These are phyloP conservation scores for Xylaria scruposa DNA, from an alignment of 495 filamentous ascomycete species.

Conservation along the genomic window DNA sequence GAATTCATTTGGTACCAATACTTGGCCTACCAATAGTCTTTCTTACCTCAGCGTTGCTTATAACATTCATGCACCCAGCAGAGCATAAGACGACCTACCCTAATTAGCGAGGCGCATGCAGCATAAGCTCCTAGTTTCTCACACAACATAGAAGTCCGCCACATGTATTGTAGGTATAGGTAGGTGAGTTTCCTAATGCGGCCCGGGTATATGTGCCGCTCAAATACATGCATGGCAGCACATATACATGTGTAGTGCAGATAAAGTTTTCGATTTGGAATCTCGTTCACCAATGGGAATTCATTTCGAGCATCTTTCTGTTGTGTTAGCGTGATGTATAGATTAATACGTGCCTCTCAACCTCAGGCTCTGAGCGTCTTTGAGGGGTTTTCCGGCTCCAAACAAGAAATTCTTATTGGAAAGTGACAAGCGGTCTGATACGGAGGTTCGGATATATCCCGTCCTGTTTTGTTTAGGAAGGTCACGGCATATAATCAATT, in stretches of 20 bases:
- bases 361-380: not conserved
- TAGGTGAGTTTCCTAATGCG: conserved; percentile 11
- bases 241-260: conserved; percentile 10
- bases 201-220: not conserved
- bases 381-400: not conserved
- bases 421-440: not conserved
- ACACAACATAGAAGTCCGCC: not conserved
- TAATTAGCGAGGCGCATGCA: conserved; percentile 11
- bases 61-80: not conserved
- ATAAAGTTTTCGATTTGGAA: conserved; percentile 20
- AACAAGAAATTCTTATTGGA: not conserved
- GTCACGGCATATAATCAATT: not conserved
- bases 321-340: not conserved
- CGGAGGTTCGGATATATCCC: not conserved
- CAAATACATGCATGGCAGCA: not conserved
- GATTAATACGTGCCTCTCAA: not conserved
- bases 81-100: conserved; percentile 2
- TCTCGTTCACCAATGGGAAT: not conserved
- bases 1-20: not conserved
- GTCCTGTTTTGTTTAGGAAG: not conserved
- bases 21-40: too few species aligned
- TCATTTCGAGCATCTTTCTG: too few species aligned
- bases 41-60: conserved; percentile 12
- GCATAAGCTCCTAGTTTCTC: not conserved
- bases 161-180: too few species aligned